phyloP scores from a whole-genome alignment of 2,329 filamentous ascomycete genomes.

The Sphaerostilbella broomeana region DNA sequence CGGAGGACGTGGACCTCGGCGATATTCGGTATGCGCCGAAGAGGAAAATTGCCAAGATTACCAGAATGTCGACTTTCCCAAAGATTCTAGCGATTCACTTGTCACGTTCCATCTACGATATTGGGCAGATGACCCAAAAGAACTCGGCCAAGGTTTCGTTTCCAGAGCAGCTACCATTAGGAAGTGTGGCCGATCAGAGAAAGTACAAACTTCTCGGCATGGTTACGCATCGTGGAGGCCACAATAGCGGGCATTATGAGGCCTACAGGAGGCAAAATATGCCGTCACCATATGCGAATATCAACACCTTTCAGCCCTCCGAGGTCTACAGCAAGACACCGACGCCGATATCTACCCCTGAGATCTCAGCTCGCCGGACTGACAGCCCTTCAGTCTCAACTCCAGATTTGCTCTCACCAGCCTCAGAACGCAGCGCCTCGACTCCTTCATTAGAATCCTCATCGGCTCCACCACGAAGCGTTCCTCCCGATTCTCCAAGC shows the following conservation, averaged over 20 bases:
- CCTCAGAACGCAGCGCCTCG: constrained; percentile 28
- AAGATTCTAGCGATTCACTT: constrained; percentile 88
- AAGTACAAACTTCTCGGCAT: constrained; percentile 80
- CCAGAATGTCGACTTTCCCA: constrained; percentile 79
- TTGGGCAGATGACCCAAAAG: constrained; percentile 70
- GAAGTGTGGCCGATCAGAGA: constrained; percentile 68
- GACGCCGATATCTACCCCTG: constrained; percentile 45
- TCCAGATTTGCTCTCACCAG: constrained; percentile 39
- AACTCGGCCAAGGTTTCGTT: constrained; percentile 93
- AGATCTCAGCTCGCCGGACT: constrained; percentile 31
- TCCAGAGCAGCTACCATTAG: constrained; percentile 77
- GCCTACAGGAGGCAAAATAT: constrained; percentile 84
- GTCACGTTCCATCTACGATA: constrained; percentile 86
- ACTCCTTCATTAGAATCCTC: constrained; percentile 33
- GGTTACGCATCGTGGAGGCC: constrained; percentile 91
- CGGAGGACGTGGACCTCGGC: constrained; percentile 67
- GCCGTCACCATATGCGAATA: constrained; percentile 73
- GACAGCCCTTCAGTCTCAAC: constrained; percentile 41
- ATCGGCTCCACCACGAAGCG: constrained; percentile 25
- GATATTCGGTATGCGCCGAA: constrained; percentile 69
- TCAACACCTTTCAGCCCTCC: constrained; percentile 69
- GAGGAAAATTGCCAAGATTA: constrained; percentile 78
- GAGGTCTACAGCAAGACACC: constrained; percentile 63
- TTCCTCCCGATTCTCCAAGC: constrained; percentile 20
- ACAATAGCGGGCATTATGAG: constrained; percentile 96